Conservation (phyloP, 768 basidiomycete species). For the Amanita polypyramis region DNA sequence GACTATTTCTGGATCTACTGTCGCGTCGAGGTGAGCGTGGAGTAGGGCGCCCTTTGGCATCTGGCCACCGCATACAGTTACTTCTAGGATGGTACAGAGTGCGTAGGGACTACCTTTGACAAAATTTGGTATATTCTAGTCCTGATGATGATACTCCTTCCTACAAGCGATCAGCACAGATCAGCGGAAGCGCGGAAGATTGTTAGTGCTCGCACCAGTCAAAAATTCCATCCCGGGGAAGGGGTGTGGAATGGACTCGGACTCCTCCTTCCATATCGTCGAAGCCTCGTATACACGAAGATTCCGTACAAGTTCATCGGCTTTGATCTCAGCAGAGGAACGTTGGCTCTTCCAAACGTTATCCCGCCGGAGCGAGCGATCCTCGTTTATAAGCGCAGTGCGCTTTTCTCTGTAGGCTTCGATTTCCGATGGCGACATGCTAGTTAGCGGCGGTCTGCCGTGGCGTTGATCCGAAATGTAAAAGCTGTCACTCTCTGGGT, state of each 20-base stretch:
- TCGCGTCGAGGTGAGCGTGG: conserved; percentile 70
- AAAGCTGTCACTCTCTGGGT: too few species aligned
- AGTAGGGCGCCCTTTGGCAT: conserved; percentile 78
- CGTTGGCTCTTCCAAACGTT: conserved; percentile 18
- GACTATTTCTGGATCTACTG: conserved; percentile 43
- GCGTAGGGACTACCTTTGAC: conserved; percentile 29
- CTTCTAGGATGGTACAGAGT: neutral
- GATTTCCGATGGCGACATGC: conserved; percentile 13
- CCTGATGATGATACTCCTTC: conserved; percentile 44
- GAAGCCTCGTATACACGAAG: conserved; percentile 45
- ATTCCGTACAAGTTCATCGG: conserved; percentile 44
- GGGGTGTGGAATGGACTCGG: conserved; percentile 43
- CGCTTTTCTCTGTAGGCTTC: conserved; percentile 22
- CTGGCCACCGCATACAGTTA: conserved; percentile 20
- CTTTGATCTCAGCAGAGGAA: conserved; percentile 33
- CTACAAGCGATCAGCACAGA: conserved; percentile 18
- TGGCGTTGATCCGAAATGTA: neutral
- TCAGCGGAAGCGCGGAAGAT: neutral
- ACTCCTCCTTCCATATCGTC: conserved; percentile 48
- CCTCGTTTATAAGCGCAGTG: conserved; percentile 27
- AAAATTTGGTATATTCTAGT: conserved; percentile 55
- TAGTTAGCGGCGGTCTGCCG: neutral
- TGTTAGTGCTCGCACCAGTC: conserved; percentile 33
- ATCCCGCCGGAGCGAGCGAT: conserved; percentile 45
- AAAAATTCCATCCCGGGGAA: conserved; percentile 77